Percentiles rank a stretch among this genome's conserved stretches.
These are phyloP conservation scores for Lasiodiplodia sp. DNA, from an alignment of 2,329 filamentous ascomycete genomes.

Conservation along the genomic window DNA sequence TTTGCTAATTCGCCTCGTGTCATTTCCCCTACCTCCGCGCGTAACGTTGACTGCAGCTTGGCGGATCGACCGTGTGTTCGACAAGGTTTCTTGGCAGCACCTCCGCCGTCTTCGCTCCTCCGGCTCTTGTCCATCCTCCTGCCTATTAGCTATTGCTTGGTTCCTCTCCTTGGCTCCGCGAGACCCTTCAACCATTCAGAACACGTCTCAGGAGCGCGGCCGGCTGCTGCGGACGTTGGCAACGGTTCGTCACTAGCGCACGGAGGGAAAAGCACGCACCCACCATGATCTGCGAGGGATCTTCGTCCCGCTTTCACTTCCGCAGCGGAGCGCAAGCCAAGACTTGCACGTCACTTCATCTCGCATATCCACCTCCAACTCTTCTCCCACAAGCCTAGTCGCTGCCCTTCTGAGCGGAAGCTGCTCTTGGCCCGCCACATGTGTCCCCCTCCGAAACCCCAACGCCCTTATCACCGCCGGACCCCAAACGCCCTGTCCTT, in stretches of 20 bases:
- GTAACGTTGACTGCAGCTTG: background rate
- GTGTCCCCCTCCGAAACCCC: conserved; percentile 13
- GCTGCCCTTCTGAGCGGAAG: background rate
- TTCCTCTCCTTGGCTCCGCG: background rate
- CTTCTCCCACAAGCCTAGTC: background rate
- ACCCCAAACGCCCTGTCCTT: background rate
- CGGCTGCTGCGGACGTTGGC: background rate
- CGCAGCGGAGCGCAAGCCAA: conserved; percentile 4
- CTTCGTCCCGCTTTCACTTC: conserved; percentile 6
- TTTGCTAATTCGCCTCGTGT: background rate
- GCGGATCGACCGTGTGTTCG: background rate
- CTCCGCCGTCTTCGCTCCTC: background rate
- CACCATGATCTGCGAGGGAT: conserved; percentile 25
- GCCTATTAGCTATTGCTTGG: background rate
- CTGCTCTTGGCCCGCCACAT: background rate
- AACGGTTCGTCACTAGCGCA: background rate
- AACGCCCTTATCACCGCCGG: background rate
- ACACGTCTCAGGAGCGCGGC: background rate
- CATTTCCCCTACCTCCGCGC: conserved; percentile 10
- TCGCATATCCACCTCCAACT: background rate
- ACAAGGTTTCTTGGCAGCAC: conserved; percentile 8
- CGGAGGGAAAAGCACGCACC: conserved; percentile 8
- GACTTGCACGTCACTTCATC: conserved; percentile 4
- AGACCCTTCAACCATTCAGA: background rate
- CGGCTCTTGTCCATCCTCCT: background rate